These are phyloP conservation scores for Eucalyptus leucophloia DNA, from an alignment of 345 rosid species.

Conservation along the genomic window DNA sequence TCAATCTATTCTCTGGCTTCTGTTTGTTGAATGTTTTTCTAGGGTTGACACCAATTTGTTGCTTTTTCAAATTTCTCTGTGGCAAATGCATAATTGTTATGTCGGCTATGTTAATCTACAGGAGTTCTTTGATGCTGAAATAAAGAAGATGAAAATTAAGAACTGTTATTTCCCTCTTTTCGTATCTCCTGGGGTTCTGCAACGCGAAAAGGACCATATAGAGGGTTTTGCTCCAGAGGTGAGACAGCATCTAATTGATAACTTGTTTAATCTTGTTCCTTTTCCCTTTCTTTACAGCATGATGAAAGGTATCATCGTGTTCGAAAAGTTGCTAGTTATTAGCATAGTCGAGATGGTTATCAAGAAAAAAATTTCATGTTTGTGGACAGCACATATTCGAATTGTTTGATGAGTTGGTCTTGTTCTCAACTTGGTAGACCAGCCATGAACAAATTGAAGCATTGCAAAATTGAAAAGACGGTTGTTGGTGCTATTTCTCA, in stretches of 20 bases:
- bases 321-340: not conserved
- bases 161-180: constrained; percentile 96
- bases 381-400: not conserved
- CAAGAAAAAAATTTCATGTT: not conserved
- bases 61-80: not conserved
- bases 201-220: constrained; percentile 87
- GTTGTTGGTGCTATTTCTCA: not conserved
- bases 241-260: not conserved
- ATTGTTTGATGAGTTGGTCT: not conserved
- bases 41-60: not conserved
- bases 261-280: not conserved
- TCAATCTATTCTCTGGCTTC: not conserved
- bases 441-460: too few species aligned
- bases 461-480: too few species aligned
- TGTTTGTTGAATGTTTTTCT: not conserved
- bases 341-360: not conserved
- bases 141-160: constrained; percentile 88
- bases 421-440: not conserved
- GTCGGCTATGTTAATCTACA: constrained; percentile 4
- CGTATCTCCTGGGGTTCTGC: constrained; percentile 76
- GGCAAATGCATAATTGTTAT: not conserved
- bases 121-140: constrained; percentile 84
- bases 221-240: constrained; percentile 99
- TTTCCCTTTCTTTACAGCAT: not conserved
- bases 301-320: not conserved